phyloP scores from a whole-genome alignment of 805 yeast genomes.

The Kuraishia floccosa region DNA sequence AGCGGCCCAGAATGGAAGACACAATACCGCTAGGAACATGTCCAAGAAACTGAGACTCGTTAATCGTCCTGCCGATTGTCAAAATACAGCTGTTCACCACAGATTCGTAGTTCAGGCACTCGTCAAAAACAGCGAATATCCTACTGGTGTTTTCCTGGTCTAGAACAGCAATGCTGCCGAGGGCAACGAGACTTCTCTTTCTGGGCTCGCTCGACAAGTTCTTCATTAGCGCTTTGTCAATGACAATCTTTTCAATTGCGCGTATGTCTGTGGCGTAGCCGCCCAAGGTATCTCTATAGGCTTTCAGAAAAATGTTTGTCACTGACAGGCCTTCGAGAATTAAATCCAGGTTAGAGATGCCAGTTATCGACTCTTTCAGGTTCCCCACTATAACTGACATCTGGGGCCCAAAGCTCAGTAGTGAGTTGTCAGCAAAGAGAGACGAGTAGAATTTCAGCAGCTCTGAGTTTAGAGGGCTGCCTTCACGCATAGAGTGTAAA shows the following conservation, averaged over 20 bases:
- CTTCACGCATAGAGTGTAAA: constrained; percentile 10
- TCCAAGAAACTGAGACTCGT: too few species aligned
- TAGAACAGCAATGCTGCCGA: background rate
- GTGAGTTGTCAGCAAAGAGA: constrained; percentile 17
- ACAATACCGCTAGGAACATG: too few species aligned
- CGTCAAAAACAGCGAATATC: background rate
- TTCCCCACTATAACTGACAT: constrained; percentile 10
- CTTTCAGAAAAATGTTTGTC: too few species aligned
- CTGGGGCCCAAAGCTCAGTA: constrained; percentile 19
- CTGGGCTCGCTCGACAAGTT: constrained; percentile 21
- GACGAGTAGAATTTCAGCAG: constrained; percentile 23
- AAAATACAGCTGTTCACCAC: too few species aligned
- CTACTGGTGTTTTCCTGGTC: background rate
- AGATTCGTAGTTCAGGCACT: background rate
- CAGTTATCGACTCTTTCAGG: constrained; percentile 9
- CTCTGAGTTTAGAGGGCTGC: constrained; percentile 17
- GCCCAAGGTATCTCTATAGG: too few species aligned
- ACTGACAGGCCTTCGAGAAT: constrained; percentile 16
- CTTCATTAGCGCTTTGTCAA: constrained; percentile 14
- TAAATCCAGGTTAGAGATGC: constrained; percentile 16
- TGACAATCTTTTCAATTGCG: constrained; percentile 6
- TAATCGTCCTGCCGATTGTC: too few species aligned
- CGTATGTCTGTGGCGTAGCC: too few species aligned
- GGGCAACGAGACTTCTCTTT: constrained; percentile 5
- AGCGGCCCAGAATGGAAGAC: too few species aligned